phyloP scores from a whole-genome alignment of 2,329 filamentous ascomycete species.

The Botrytis porri region DNA sequence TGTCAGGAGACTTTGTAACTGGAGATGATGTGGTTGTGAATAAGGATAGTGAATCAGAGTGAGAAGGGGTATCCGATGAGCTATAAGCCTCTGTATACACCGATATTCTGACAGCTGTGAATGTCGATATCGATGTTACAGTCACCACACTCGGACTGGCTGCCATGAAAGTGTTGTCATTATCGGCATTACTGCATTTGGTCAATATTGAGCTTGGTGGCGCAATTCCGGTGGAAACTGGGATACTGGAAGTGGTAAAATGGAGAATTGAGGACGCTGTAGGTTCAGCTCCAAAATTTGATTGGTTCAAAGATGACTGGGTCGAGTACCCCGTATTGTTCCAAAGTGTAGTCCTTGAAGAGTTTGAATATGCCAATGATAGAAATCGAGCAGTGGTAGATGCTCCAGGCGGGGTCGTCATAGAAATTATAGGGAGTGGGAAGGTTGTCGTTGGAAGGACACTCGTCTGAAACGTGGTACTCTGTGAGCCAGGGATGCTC shows the following conservation, averaged over 20 bases:
- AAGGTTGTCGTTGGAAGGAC: background rate
- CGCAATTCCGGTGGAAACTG: background rate
- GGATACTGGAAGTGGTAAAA: background rate
- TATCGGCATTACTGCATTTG: no score
- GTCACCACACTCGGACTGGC: no score
- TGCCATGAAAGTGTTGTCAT: background rate
- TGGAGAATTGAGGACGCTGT: background rate
- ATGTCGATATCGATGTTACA: background rate
- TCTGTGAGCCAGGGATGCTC: background rate
- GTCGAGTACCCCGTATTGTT: background rate
- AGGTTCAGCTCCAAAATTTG: background rate
- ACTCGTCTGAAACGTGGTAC: background rate
- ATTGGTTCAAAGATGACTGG: background rate
- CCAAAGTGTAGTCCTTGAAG: background rate
- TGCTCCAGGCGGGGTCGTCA: background rate
- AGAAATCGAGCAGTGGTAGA: background rate
- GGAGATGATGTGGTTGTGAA: background rate
- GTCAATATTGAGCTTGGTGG: background rate
- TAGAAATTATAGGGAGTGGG: background rate
- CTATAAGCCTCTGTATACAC: background rate
- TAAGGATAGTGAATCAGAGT: background rate
- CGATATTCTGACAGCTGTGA: conserved; percentile 2
- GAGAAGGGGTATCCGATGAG: background rate
- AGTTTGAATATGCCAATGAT: background rate
- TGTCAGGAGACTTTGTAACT: background rate